Percentiles rank a stretch among this genome's conserved stretches.
phyloP scores from a whole-genome alignment of 768 basidiomycete genomes.

The Candolleomyces aberdarensis region DNA sequence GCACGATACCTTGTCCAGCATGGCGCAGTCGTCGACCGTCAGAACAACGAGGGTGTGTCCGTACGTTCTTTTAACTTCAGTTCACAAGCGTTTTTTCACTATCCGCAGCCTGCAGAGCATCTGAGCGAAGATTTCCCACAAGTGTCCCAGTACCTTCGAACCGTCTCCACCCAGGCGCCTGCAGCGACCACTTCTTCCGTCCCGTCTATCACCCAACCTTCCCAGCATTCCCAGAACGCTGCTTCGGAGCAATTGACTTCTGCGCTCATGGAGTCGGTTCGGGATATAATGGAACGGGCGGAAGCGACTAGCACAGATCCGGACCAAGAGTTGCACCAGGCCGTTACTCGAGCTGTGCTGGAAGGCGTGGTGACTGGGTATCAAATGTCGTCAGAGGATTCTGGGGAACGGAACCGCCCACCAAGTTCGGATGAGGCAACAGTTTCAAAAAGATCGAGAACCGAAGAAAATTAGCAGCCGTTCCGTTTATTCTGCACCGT shows the following conservation, averaged over 20 bases:
- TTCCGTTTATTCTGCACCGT: constrained; percentile 2
- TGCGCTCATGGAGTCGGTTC: constrained; percentile 60
- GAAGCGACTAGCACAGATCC: constrained; percentile 61
- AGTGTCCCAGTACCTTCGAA: constrained; percentile 60
- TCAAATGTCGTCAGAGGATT: constrained; percentile 34
- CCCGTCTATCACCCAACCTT: constrained; percentile 32
- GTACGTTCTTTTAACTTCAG: constrained; percentile 41
- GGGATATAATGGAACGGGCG: constrained; percentile 58
- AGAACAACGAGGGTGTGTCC: constrained; percentile 71
- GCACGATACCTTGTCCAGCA: constrained; percentile 77
- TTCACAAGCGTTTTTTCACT: constrained; percentile 8
- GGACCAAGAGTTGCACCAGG: constrained; percentile 60
- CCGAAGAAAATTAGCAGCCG: constrained; percentile 16
- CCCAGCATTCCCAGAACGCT: constrained; percentile 65
- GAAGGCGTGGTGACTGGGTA: constrained; percentile 64
- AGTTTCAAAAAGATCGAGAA: constrained; percentile 31
- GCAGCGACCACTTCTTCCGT: constrained; percentile 18
- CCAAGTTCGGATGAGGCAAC: constrained; percentile 10
- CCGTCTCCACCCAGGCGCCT: constrained; percentile 25
- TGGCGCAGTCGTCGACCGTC: constrained; percentile 61
- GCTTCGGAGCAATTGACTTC: constrained; percentile 71
- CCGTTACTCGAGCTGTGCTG: constrained; percentile 64
- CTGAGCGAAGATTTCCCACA: constrained; percentile 69
- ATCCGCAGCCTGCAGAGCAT: constrained; percentile 61
- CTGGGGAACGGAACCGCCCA: constrained; percentile 13